Percentiles rank a stretch among this genome's conserved stretches.
phyloP scores from a whole-genome alignment of 169 alveolate genomes.

The Plasmodium vivax region DNA sequence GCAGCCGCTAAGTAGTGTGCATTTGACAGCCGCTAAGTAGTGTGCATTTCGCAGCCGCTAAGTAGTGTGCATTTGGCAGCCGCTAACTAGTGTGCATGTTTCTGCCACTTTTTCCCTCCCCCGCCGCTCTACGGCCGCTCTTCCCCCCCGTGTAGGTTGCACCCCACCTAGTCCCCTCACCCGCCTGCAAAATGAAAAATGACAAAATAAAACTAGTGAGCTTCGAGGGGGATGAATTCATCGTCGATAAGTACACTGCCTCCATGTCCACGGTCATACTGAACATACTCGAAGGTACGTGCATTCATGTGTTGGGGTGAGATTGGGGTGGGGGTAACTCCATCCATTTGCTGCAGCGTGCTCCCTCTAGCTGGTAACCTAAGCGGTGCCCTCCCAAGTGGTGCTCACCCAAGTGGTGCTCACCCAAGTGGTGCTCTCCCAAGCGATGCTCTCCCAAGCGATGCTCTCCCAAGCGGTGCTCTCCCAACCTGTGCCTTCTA shows the following conservation, averaged over 20 bases:
- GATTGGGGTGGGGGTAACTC: slow-evolving; percentile 1
- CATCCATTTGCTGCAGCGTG: neutral
- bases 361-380: neutral
- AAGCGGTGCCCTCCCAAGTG: neutral
- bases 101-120: neutral
- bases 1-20: neutral
- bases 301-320: neutral
- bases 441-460: neutral
- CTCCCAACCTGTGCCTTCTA: too few relatives aligned
- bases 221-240: slow-evolving; percentile 91
- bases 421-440: neutral
- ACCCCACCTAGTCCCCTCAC: neutral
- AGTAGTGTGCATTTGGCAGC: neutral
- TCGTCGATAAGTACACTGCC: slow-evolving; percentile 91
- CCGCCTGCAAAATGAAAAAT: slow-evolving; percentile 36
- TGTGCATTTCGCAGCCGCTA: too few relatives aligned
- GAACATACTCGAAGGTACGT: slow-evolving; percentile 91
- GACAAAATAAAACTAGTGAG: slow-evolving; percentile 88
- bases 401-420: neutral
- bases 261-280: slow-evolving; percentile 89
- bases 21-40: too few relatives aligned
- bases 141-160: neutral
- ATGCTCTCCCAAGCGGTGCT: neutral
- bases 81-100: neutral
- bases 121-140: too few relatives aligned